Evolutionary conservation across 352 stramenopile genomes (phyloP).

Genomic region (Phytophthora fragariae): DNA sequence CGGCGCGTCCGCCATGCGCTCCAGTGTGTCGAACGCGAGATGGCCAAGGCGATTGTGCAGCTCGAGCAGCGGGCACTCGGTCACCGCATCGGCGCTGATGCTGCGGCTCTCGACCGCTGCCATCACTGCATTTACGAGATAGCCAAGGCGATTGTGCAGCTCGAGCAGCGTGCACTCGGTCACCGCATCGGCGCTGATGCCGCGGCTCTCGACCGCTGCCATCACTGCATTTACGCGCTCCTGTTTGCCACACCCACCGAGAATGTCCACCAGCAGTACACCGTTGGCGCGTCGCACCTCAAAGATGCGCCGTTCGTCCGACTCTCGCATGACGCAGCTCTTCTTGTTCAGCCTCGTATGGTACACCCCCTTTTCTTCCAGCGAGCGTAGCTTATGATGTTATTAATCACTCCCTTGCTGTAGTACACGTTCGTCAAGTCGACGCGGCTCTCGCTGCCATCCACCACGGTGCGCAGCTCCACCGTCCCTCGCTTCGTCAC

Average conservation of each 20-base stretch:
- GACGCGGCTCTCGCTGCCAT: background rate
- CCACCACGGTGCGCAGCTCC: background rate
- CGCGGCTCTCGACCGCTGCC: background rate
- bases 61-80: no score
- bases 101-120: no score
- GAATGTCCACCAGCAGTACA: background rate
- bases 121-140: no score
- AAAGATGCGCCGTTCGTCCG: background rate
- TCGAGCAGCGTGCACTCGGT: constrained; percentile 7
- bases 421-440: constrained; percentile 1
- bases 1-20: constrained; percentile 2
- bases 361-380: background rate
- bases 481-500: background rate
- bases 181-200: background rate
- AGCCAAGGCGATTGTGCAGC: constrained; percentile 1
- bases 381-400: background rate
- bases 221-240: constrained; percentile 1
- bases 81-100: no score
- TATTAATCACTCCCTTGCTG: constrained; percentile 1
- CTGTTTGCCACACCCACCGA: background rate
- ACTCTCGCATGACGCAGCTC: background rate
- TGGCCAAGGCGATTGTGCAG: no score
- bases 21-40: constrained; percentile 8
- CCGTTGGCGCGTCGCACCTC: background rate
- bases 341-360: background rate